A percentile compares a stretch with the other conserved stretches of the same genome.
Conservation (phyloP, 2,329 filamentous ascomycete genomes). For the Ascomycota sp. region DNA sequence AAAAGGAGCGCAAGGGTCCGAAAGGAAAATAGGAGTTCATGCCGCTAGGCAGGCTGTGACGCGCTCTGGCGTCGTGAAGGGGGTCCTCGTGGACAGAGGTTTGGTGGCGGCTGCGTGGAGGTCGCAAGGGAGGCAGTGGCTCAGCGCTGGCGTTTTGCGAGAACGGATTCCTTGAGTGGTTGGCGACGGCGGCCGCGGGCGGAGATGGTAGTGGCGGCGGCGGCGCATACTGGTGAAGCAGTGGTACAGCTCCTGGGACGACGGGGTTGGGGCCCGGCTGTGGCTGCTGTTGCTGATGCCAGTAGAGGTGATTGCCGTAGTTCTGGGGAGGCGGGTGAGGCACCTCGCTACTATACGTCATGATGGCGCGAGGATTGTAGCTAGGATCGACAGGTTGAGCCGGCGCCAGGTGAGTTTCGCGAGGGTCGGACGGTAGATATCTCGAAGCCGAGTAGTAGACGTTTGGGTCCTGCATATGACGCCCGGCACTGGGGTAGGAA, state of each 20-base stretch:
- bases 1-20: constrained; percentile 10
- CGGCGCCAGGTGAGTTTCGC: constrained; percentile 10
- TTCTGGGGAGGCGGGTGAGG: constrained; percentile 1
- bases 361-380: constrained; percentile 12
- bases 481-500: not conserved
- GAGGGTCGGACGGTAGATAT: constrained; percentile 10
- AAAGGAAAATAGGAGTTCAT: constrained; percentile 13
- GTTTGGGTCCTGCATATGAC: constrained; percentile 4
- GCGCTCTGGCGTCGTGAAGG: constrained; percentile 12
- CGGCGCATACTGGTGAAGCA: constrained; percentile 8
- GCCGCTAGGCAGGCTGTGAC: constrained; percentile 8
- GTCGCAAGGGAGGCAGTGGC: constrained; percentile 17
- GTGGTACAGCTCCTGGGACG: constrained; percentile 1
- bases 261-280: not conserved
- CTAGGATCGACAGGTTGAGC: constrained; percentile 12
- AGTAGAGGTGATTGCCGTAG: constrained; percentile 13
- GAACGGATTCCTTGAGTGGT: constrained; percentile 14
- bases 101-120: constrained; percentile 15
- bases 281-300: constrained; percentile 12
- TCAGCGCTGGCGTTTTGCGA: constrained; percentile 15
- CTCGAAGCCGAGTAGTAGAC: constrained; percentile 10
- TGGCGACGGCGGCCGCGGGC: constrained; percentile 2
- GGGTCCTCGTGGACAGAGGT: constrained; percentile 12
- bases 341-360: constrained; percentile 10
- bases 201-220: constrained; percentile 7